Conservation (phyloP, 768 basidiomycete genomes). For the Calocera cornea region DNA sequence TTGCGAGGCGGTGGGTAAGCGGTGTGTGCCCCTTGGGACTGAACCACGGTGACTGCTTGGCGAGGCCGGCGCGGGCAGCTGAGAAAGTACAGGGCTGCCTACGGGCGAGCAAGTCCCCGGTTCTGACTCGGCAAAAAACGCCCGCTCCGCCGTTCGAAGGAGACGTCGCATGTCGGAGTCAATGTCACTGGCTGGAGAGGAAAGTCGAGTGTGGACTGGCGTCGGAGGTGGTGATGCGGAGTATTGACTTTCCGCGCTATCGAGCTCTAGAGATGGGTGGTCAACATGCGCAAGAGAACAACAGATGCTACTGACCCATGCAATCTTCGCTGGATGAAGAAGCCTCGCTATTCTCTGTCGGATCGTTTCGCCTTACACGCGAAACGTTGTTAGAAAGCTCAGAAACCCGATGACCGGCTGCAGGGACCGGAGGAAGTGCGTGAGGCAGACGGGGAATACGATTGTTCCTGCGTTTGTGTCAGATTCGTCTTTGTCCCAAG, state of each 20-base stretch:
- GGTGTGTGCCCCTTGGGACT: too few relatives aligned
- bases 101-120: background rate
- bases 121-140: background rate
- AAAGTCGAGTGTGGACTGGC: background rate
- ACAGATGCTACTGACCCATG: too few relatives aligned
- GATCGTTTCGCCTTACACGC: background rate
- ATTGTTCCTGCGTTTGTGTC: too few relatives aligned
- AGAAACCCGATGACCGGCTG: background rate
- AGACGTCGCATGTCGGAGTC: background rate
- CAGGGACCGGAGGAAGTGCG: background rate
- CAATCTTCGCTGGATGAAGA: background rate
- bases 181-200: background rate
- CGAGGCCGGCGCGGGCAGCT: background rate
- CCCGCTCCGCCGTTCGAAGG: background rate
- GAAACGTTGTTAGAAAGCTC: background rate
- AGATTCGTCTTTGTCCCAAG: too few relatives aligned
- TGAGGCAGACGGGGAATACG: background rate
- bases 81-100: background rate
- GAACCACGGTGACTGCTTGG: background rate
- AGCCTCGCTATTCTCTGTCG: background rate
- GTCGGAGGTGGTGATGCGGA: background rate
- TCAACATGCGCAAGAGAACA: background rate
- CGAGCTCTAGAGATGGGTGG: background rate
- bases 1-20: too few relatives aligned
- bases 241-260: background rate